Percentiles rank a stretch among this genome's conserved stretches.
Evolutionary conservation across 306 rosid species (phyloP).

Genomic region (Vachellia collinsii): DNA sequence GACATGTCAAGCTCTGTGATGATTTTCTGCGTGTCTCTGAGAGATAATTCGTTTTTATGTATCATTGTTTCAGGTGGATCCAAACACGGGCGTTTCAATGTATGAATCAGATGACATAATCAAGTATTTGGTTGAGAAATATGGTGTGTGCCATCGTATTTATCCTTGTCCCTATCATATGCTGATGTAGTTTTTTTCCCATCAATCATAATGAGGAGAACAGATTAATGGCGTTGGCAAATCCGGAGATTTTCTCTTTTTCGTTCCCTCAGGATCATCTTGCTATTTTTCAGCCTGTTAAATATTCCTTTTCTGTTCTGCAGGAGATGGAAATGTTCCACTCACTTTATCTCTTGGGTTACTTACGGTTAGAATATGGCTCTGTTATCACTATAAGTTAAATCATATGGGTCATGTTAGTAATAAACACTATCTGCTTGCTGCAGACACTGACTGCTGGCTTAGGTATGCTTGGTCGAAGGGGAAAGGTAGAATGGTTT

Average conservation of each 20-base stretch:
- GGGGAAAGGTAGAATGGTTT: constrained; percentile 58
- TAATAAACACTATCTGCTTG: constrained; percentile 28
- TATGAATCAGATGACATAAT: constrained; percentile 97
- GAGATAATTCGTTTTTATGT: constrained; percentile 30
- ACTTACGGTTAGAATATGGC: constrained; percentile 70
- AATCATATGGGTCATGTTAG: constrained; percentile 25
- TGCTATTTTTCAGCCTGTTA: constrained; percentile 25
- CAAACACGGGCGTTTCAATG: constrained; percentile 91
- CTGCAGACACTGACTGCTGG: constrained; percentile 90
- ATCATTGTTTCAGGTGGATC: constrained; percentile 75
- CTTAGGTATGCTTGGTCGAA: constrained; percentile 72
- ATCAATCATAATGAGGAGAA: constrained; percentile 5
- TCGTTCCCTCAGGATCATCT: background rate
- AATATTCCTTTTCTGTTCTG: constrained; percentile 34
- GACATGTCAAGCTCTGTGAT: constrained; percentile 24
- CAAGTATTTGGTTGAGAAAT: constrained; percentile 77
- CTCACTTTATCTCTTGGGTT: constrained; percentile 80
- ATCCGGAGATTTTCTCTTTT: background rate
- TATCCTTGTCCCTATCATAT: constrained; percentile 22
- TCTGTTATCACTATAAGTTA: constrained; percentile 16
- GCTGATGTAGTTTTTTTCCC: constrained; percentile 1
- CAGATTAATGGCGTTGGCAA: background rate
- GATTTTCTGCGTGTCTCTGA: constrained; percentile 13
- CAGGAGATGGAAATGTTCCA: constrained; percentile 91
- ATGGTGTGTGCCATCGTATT: constrained; percentile 58